Percentiles rank a stretch among this genome's conserved stretches.
Evolutionary conservation across 352 stramenopile species (phyloP).

Genomic region (Globisporangium camurandrum): DNA sequence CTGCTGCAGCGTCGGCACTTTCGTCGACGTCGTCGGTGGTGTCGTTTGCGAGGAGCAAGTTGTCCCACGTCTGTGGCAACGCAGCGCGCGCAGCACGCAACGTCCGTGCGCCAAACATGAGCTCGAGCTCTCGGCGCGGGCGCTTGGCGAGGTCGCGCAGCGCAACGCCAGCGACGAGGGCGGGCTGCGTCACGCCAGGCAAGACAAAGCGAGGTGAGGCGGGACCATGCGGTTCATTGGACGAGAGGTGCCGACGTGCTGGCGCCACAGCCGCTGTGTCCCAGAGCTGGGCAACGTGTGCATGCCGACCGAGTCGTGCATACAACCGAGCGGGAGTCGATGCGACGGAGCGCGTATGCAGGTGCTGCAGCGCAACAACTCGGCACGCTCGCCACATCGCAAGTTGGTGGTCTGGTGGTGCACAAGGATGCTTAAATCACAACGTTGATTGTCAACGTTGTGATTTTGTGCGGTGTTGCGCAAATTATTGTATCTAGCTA

Average conservation of each 20-base stretch:
- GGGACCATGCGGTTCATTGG: neutral
- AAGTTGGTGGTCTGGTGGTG: too few species aligned
- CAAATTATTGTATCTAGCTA: too few species aligned
- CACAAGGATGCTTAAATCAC: too few species aligned
- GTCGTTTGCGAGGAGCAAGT: conserved; percentile 10
- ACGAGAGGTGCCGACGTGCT: too few species aligned
- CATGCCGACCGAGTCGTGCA: neutral
- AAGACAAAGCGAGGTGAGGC: conserved; percentile 1
- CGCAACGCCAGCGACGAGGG: conserved; percentile 14
- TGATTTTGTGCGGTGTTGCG: too few species aligned
- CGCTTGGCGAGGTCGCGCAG: conserved; percentile 23
- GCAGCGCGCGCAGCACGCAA: conserved; percentile 19
- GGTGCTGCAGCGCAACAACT: conserved; percentile 4
- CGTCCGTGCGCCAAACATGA: conserved; percentile 14
- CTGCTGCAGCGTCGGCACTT: conserved; percentile 1
- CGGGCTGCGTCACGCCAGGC: neutral
- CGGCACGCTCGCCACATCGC: conserved; percentile 7
- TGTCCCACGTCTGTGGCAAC: conserved; percentile 21
- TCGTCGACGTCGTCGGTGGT: neutral
- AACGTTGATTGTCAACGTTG: too few species aligned
- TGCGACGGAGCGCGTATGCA: neutral
- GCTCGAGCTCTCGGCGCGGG: conserved; percentile 21
- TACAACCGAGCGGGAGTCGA: neutral
- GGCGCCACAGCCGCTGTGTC: too few species aligned
- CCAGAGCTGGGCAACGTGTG: too few species aligned